These are phyloP conservation scores for Zasmidium cellare DNA, from an alignment of 2,329 filamentous ascomycete species.

Conservation along the genomic window DNA sequence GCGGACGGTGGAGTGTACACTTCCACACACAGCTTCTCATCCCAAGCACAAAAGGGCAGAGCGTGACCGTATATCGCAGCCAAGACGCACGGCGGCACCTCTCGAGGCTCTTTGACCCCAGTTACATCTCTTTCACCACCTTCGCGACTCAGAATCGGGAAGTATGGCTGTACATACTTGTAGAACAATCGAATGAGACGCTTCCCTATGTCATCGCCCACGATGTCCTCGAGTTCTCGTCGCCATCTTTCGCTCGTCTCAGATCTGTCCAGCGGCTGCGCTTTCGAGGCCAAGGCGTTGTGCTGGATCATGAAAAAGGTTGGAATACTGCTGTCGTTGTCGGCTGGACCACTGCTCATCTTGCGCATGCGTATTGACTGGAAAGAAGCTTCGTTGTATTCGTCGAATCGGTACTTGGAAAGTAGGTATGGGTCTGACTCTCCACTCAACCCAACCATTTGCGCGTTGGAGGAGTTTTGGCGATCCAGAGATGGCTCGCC, in stretches of 20 bases:
- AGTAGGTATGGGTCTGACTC: constrained; percentile 36
- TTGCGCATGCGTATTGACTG: constrained; percentile 34
- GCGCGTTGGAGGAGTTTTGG: constrained; percentile 33
- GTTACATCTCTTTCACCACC: constrained; percentile 32
- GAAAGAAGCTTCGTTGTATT: constrained; percentile 35
- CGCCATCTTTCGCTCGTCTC: constrained; percentile 29
- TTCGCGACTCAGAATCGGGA: constrained; percentile 43
- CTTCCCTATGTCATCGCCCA: constrained; percentile 35
- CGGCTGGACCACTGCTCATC: constrained; percentile 27
- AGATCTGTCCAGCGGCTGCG: constrained; percentile 33
- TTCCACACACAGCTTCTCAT: constrained; percentile 40
- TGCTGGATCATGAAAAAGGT: constrained; percentile 39
- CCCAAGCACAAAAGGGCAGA: constrained; percentile 47
- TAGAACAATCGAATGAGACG: constrained; percentile 43
- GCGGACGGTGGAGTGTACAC: constrained; percentile 36
- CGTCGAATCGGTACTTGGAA: constrained; percentile 34
- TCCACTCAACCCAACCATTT: constrained; percentile 35
- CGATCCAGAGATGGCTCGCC: constrained; percentile 35
- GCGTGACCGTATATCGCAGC: constrained; percentile 47
- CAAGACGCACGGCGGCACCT: constrained; percentile 40
- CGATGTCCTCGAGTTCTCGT: constrained; percentile 33
- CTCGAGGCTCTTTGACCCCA: constrained; percentile 33
- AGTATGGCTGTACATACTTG: constrained; percentile 47
- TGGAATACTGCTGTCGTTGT: constrained; percentile 27
- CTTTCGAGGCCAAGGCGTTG: constrained; percentile 36